These are phyloP conservation scores for Trichoderma orchidacearum DNA, from an alignment of 495 filamentous ascomycete species.

Conservation along the genomic window DNA sequence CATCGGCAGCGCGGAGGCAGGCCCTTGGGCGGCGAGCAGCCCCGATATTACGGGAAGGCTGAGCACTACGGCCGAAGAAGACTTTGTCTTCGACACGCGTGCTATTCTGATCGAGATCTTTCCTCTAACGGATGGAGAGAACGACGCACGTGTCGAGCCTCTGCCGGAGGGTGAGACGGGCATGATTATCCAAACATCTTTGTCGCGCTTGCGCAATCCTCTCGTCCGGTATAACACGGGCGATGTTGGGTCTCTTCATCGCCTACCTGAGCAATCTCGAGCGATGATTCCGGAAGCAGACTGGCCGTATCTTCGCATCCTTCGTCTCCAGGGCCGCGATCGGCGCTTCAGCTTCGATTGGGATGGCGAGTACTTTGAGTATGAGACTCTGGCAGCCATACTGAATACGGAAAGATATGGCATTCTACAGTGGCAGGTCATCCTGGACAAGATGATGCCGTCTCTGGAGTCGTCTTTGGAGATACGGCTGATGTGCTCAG, in stretches of 20 bases:
- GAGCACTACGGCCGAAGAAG: slow-evolving; percentile 1
- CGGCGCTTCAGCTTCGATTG: slow-evolving; percentile 20
- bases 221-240: slow-evolving; percentile 24
- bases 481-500: slow-evolving; percentile 1
- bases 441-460: slow-evolving; percentile 10
- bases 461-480: slow-evolving; percentile 9
- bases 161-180: slow-evolving; percentile 14
- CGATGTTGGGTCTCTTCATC: slow-evolving; percentile 22
- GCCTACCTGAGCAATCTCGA: slow-evolving; percentile 4
- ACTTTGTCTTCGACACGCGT: slow-evolving; percentile 21
- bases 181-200: slow-evolving; percentile 20
- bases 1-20: slow-evolving; percentile 17
- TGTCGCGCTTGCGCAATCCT: slow-evolving; percentile 21
- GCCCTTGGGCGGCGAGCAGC: slow-evolving; percentile 11
- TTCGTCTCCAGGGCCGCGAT: slow-evolving; percentile 20
- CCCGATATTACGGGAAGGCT: slow-evolving; percentile 9
- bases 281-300: slow-evolving; percentile 2
- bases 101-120: slow-evolving; percentile 18
- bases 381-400: slow-evolving; percentile 6
- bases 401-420: slow-evolving; percentile 10
- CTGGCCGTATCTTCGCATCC: slow-evolving; percentile 6
- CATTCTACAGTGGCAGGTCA: slow-evolving; percentile 24
- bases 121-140: slow-evolving; percentile 4
- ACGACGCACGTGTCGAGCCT: neutral
- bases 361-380: slow-evolving; percentile 18